Base-by-base conservation (phyloP, 345 rosid species). In the Citrus glauca region DNA sequence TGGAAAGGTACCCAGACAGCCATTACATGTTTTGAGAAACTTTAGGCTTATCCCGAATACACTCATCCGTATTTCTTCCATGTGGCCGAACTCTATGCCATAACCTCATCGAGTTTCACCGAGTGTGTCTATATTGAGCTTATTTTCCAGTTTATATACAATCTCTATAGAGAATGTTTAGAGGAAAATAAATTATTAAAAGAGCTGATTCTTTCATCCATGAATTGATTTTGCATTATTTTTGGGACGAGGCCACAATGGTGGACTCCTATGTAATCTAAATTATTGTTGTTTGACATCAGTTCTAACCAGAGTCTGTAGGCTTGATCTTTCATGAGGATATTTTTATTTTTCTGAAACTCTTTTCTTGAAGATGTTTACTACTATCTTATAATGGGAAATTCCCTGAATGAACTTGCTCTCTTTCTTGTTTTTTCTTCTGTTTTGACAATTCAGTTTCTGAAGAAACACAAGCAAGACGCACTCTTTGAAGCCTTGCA, bases 401-500 rank as follows among this genome's bases (percentile, higher is more conserved):
- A 55, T 40, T 61, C 59, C 19, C 20, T 25, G 28, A 61, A 35
- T 63, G 45, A 30, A 63, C 24, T 63, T 60, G 25, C 17, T 62
- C 56, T 66, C n/a, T 37, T 55, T 53, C 57, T 53, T 53, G 6
- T 53, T 53, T 53, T 53, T 53, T 13, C 4, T 64, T 24, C 60
- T 57, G 11, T n/a, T 64, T 72, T 28, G 81, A 24, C 40, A 48
- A 85, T 77, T 67, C 86, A 95, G 96, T 83, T 56, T 59, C 81
- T 93, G 90, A 80, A 80, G 85, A 86, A 37, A 27, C 83, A 77
- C 64, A 35, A 78, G 9, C 94, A 91, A 77, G 86, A 87, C 16
- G 90, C 91, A 27, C 80, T 95, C 75, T 93, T 84, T 65, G 89
- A 89, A 73, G 96, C 98, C 68, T 80, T 91, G 45, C 91, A 90